Evolutionary conservation across 768 basidiomycete species (phyloP).

Genomic region (Suillus variegatus): DNA sequence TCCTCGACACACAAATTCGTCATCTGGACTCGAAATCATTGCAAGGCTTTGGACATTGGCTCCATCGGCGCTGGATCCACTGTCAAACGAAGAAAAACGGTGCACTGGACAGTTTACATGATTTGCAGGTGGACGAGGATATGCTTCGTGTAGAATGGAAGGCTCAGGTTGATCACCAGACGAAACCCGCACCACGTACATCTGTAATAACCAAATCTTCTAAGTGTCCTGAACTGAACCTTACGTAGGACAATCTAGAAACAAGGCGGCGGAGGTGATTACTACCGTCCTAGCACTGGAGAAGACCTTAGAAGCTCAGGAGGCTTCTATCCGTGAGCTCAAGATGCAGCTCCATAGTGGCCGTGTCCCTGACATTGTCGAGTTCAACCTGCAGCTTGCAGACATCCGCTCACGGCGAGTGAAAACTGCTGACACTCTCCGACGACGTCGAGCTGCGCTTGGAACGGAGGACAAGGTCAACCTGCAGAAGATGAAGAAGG

Average conservation of each 20-base stretch:
- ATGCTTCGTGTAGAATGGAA: conserved; percentile 15
- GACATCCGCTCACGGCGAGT: not conserved
- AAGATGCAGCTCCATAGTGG: not conserved
- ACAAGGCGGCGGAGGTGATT: conserved; percentile 8
- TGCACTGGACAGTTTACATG: not conserved
- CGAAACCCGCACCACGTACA: not conserved
- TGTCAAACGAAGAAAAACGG: conserved; percentile 11
- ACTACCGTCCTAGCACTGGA: not conserved
- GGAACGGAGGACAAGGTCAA: not conserved
- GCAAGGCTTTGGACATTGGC: conserved; percentile 18
- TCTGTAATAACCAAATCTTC: not conserved
- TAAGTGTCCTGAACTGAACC: not conserved
- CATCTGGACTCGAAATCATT: not conserved
- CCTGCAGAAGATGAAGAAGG: conserved; percentile 11
- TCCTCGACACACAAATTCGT: conserved; percentile 18
- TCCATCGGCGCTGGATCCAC: conserved; percentile 12
- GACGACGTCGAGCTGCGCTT: conserved; percentile 8
- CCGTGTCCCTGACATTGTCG: not conserved
- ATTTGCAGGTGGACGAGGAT: not conserved
- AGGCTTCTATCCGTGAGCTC: not conserved
- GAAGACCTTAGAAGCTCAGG: not conserved
- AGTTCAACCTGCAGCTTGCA: not conserved
- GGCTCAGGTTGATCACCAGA: conserved; percentile 8
- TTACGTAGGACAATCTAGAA: not conserved
- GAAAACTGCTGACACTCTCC: conserved; percentile 12